Conservation (phyloP, 495 filamentous ascomycete genomes). For the Neurospora sp. region DNA sequence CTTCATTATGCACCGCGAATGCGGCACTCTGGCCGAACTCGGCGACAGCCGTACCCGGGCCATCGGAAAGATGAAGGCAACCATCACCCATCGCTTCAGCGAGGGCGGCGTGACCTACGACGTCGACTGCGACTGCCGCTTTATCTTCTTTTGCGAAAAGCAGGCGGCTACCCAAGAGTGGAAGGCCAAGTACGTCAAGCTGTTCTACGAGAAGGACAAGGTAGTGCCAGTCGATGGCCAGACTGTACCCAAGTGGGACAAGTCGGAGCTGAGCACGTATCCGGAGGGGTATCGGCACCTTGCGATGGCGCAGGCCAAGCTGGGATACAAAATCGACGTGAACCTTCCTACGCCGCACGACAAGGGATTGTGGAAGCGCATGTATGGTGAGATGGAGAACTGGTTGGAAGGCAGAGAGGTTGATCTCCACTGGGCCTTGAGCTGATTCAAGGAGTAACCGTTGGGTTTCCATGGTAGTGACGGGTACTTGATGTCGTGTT, state of each 20-base stretch:
- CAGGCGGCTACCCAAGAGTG: constrained; percentile 30
- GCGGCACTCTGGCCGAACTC: constrained; percentile 53
- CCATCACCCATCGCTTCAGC: constrained; percentile 55
- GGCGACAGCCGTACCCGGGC: constrained; percentile 36
- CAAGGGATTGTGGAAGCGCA: constrained; percentile 21
- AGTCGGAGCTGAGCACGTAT: constrained; percentile 37
- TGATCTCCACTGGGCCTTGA: constrained; percentile 18
- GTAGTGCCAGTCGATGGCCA: constrained; percentile 46
- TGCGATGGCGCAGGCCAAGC: constrained; percentile 33
- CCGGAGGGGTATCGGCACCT: constrained; percentile 51
- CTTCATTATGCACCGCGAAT: constrained; percentile 60
- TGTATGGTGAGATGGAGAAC: constrained; percentile 36
- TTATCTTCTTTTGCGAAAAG: constrained; percentile 52
- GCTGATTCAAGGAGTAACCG: not conserved
- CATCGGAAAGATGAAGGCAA: constrained; percentile 63
- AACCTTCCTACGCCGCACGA: constrained; percentile 28
- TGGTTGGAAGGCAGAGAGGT: constrained; percentile 32
- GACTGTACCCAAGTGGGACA: constrained; percentile 37
- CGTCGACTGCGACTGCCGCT: constrained; percentile 53
- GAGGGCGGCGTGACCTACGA: constrained; percentile 39
- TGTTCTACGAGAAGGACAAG: constrained; percentile 65
- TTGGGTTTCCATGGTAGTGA: not conserved
- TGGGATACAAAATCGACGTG: constrained; percentile 34
- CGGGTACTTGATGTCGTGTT: not conserved
- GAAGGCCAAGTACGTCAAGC: constrained; percentile 51